Percentiles rank a stretch among this genome's conserved stretches.
These are phyloP conservation scores for Melaleuca quinquenervia DNA, from an alignment of 345 rosid genomes.

Conservation along the genomic window DNA sequence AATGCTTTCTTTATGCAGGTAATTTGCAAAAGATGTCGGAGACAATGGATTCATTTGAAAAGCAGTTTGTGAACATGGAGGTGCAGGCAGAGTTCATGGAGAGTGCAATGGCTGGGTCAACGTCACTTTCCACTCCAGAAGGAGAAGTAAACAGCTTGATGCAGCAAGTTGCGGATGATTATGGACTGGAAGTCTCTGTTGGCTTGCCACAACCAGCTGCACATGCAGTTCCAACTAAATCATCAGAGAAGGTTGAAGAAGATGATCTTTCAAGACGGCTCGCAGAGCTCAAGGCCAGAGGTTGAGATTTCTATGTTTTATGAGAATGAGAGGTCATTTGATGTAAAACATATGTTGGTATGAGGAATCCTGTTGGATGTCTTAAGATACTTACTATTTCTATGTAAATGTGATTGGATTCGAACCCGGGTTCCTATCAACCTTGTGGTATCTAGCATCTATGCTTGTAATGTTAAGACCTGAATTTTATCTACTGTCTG, in stretches of 20 bases:
- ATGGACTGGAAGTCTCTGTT: conserved; percentile 92
- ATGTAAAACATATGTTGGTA: not conserved
- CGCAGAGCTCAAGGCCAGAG: conserved; percentile 92
- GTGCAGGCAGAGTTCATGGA: conserved; percentile 99
- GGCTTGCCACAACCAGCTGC: conserved; percentile 96
- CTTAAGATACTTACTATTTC: not conserved
- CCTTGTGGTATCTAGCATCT: not conserved
- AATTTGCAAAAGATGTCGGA: conserved; percentile 99
- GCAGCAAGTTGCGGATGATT: conserved; percentile 99
- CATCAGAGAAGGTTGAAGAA: conserved; percentile 89
- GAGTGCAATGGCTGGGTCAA: conserved; percentile 96
- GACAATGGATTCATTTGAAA: conserved; percentile 98
- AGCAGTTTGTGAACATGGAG: conserved; percentile 99
- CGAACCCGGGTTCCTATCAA: not conserved
- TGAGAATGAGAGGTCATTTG: not conserved
- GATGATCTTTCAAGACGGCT: conserved; percentile 94
- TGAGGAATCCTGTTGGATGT: not conserved
- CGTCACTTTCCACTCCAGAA: conserved; percentile 93
- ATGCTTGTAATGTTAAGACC: not conserved
- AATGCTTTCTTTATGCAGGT: conserved; percentile 30
- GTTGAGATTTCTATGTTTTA: conserved; percentile 13
- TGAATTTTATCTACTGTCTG: not conserved
- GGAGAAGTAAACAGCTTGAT: conserved; percentile 97
- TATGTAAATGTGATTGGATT: not conserved
- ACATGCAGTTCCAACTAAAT: conserved; percentile 72